These are phyloP conservation scores for Cyamopsis tetragonoloba DNA, from an alignment of 306 rosid species.

Conservation along the genomic window DNA sequence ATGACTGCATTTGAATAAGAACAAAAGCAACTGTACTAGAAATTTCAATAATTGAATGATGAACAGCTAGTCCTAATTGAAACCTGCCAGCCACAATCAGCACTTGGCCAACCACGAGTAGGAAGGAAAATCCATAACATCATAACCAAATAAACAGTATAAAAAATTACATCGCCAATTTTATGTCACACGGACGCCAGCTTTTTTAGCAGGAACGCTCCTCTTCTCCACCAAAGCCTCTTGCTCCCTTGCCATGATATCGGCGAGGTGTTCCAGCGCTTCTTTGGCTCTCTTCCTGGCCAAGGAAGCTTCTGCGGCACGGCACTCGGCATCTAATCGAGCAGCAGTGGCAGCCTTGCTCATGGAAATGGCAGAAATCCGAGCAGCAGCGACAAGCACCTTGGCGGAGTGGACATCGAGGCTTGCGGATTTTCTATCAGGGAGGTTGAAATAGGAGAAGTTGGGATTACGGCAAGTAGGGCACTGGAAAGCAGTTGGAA, in stretches of 20 bases:
- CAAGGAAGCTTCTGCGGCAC: slow-evolving; percentile 43
- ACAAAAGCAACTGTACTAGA: not conserved
- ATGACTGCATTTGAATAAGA: not conserved
- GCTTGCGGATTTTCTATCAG: not conserved
- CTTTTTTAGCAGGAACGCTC: not conserved
- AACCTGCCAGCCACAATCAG: slow-evolving; percentile 4
- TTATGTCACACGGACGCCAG: not conserved
- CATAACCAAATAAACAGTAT: slow-evolving; percentile 3
- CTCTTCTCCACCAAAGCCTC: not conserved
- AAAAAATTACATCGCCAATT: slow-evolving; percentile 10
- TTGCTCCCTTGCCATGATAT: slow-evolving; percentile 32
- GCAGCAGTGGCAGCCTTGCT: slow-evolving; percentile 40
- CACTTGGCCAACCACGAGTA: not conserved
- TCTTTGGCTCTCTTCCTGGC: slow-evolving; percentile 59
- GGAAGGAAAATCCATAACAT: not conserved
- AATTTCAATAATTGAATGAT: slow-evolving; percentile 7
- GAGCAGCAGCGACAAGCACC: slow-evolving; percentile 48
- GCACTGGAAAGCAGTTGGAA: slow-evolving; percentile 41
- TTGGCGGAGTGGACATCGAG: slow-evolving; percentile 29
- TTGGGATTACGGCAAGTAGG: slow-evolving; percentile 47
- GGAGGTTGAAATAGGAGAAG: slow-evolving; percentile 37
- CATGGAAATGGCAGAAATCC: slow-evolving; percentile 47
- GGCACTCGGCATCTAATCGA: slow-evolving; percentile 46
- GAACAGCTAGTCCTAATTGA: slow-evolving; percentile 23
- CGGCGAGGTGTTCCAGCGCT: slow-evolving; percentile 47